Evolutionary conservation across 2,329 filamentous ascomycete genomes (phyloP).

Genomic region (Hyphodiscus sp.): DNA sequence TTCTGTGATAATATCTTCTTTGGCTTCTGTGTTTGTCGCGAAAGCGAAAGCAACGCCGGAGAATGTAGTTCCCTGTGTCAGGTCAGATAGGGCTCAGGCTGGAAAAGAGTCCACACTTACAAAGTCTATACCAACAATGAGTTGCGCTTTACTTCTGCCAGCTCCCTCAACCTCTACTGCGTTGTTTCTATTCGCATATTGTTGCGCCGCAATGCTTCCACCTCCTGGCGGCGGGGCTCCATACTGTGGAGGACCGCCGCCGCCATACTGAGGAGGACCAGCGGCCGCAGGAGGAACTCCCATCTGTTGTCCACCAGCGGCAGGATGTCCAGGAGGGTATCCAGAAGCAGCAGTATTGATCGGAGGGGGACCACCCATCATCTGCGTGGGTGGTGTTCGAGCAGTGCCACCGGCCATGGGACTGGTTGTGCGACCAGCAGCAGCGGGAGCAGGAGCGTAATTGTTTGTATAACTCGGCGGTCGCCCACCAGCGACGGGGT

Average conservation of each 20-base stretch:
- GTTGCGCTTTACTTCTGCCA: slow-evolving; percentile 86
- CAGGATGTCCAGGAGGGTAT: slow-evolving; percentile 46
- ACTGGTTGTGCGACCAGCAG: slow-evolving; percentile 44
- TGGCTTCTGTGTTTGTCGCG: slow-evolving; percentile 93
- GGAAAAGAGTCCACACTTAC: slow-evolving; percentile 46
- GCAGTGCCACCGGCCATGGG: slow-evolving; percentile 27
- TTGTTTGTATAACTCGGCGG: slow-evolving; percentile 59
- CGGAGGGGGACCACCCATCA: slow-evolving; percentile 54
- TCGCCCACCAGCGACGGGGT: slow-evolving; percentile 51
- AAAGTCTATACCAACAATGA: slow-evolving; percentile 99
- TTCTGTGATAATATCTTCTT: slow-evolving; percentile 98
- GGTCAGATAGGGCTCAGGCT: slow-evolving; percentile 8
- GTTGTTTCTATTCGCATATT: slow-evolving; percentile 33
- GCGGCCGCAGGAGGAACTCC: slow-evolving; percentile 23
- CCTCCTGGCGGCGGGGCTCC: slow-evolving; percentile 21
- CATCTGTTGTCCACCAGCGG: slow-evolving; percentile 36
- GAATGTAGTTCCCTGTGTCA: slow-evolving; percentile 80
- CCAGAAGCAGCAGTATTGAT: slow-evolving; percentile 59
- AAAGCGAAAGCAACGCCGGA: slow-evolving; percentile 92
- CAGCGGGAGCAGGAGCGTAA: slow-evolving; percentile 42
- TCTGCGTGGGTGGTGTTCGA: slow-evolving; percentile 29
- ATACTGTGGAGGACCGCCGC: slow-evolving; percentile 28
- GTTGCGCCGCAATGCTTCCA: slow-evolving; percentile 19
- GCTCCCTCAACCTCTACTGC: slow-evolving; percentile 77
- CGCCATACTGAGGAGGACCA: slow-evolving; percentile 27